A percentile compares a stretch with the other conserved stretches of the same genome.
Conservation (phyloP, 2,329 filamentous ascomycete genomes). For the Scedosporium boydii region DNA sequence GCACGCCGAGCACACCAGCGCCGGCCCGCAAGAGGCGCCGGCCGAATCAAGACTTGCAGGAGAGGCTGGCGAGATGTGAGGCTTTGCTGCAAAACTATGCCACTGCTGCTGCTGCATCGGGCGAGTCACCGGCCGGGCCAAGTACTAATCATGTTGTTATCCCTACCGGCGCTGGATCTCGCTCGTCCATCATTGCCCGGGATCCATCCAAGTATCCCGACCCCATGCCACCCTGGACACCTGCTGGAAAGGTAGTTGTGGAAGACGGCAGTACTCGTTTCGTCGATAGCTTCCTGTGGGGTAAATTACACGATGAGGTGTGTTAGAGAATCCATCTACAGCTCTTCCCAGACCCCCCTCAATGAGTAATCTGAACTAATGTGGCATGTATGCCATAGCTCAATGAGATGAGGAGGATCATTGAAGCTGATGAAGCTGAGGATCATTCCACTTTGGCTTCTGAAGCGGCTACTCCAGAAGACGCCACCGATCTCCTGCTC, state of each 20-base stretch:
- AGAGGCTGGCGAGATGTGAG: slow-evolving; percentile 49
- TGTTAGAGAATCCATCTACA: slow-evolving; percentile 13
- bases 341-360: neutral
- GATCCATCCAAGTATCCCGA: slow-evolving; percentile 9
- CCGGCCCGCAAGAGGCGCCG: slow-evolving; percentile 49
- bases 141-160: neutral
- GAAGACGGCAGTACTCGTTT: slow-evolving; percentile 47
- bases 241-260: slow-evolving; percentile 42
- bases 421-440: slow-evolving; percentile 38
- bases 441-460: slow-evolving; percentile 39
- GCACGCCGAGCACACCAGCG: slow-evolving; percentile 50
- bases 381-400: slow-evolving; percentile 25
- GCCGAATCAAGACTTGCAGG: slow-evolving; percentile 53
- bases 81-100: slow-evolving; percentile 50
- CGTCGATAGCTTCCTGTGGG: slow-evolving; percentile 46
- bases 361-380: neutral
- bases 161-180: neutral
- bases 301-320: slow-evolving; percentile 47
- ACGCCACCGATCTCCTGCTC: slow-evolving; percentile 41
- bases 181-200: slow-evolving; percentile 1
- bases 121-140: neutral
- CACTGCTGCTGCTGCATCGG: slow-evolving; percentile 21
- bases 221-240: slow-evolving; percentile 25
- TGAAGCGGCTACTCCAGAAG: slow-evolving; percentile 40
- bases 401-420: slow-evolving; percentile 48